Evolutionary conservation across 2,329 filamentous ascomycete species (phyloP), one percentile per base, ranked within the genome.

Genomic region (Capronia coronata): DNA sequence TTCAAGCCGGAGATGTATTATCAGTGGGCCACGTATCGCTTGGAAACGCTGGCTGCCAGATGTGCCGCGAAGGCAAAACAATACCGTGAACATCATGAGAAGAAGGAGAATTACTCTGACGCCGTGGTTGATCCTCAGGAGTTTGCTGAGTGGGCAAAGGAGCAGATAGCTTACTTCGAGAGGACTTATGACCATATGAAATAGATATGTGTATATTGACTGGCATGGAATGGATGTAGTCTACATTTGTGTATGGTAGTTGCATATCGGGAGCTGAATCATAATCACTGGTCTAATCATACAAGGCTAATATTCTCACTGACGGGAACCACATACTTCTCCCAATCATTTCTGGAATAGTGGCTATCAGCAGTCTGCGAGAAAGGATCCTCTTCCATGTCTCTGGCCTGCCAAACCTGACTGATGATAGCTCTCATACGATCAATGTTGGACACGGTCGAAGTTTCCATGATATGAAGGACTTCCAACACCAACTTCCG

Each of bases 11-110:
- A 78, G 57, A 67, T 83, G 2, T 84, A 84, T 64, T 71, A 73
- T 50, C 75, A 82, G 61, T 84, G 78, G 63, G 68, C 70, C 8
- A 72, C 79, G 57, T 84, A 84, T 62, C 75, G 80, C 1, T 71
- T 83, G 2, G 74, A 81, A 55, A 79, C 82, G 8, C 67, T 83
- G 11, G 75, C 80, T 60, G 76, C 82, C 60, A 73, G 79, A 1
- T 48, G 30, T 34, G 2, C n/a, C 5, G 30, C 30, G 14, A 34
- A 39, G n/a, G 37, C 34, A 6, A 40, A 40, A 18, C 3, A 47
- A 30, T 35, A 29, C 25, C 34, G 38, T 14, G 29, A 41, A 2
- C 40, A 41, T 23, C 37, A 47, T 22, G 37, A 40, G 22, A 29
- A 25, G 6, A 47, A 47, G 35, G 25, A 29, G n/a, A 35, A 47